A percentile compares a stretch with the other conserved stretches of the same genome.
These are phyloP conservation scores for Carex arenaria DNA, from an alignment of 202 grass and related monocot species.

Conservation along the genomic window DNA sequence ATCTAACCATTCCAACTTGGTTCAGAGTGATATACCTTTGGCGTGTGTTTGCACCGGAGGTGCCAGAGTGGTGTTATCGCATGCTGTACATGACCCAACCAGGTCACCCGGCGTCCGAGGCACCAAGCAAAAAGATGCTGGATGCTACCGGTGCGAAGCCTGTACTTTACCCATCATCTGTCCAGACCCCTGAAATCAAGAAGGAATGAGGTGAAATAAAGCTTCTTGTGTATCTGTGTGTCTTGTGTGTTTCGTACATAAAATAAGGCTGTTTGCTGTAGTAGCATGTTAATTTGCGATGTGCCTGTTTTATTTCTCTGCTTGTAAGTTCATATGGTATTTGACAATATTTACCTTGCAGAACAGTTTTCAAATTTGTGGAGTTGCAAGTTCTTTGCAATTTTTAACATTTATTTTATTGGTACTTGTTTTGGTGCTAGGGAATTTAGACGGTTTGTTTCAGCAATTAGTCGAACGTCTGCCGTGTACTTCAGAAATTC, in stretches of 20 bases:
- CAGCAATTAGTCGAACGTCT: background rate
- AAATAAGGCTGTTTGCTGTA: slow-evolving; percentile 4
- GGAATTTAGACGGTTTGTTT: background rate
- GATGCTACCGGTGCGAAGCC: slow-evolving; percentile 37
- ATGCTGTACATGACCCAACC: slow-evolving; percentile 49
- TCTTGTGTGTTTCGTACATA: background rate
- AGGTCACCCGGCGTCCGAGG: background rate
- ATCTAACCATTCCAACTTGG: slow-evolving; percentile 60
- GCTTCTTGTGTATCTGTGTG: background rate
- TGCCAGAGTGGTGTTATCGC: slow-evolving; percentile 56
- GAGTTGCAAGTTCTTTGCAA: background rate
- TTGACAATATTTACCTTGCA: background rate
- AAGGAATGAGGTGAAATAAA: background rate
- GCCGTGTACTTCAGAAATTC: background rate
- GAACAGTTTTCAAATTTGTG: background rate
- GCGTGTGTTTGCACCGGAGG: slow-evolving; percentile 62
- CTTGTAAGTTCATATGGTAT: background rate
- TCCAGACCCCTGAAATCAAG: slow-evolving; percentile 42
- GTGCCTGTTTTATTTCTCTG: background rate
- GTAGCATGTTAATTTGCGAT: background rate
- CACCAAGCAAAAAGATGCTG: slow-evolving; percentile 34
- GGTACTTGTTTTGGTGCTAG: background rate
- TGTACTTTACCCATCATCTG: slow-evolving; percentile 43
- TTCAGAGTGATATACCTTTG: slow-evolving; percentile 59
- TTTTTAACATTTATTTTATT: background rate